Base-by-base conservation (phyloP, 1,284 basidiomycete genomes). In the Apiotrichum domesticum region DNA sequence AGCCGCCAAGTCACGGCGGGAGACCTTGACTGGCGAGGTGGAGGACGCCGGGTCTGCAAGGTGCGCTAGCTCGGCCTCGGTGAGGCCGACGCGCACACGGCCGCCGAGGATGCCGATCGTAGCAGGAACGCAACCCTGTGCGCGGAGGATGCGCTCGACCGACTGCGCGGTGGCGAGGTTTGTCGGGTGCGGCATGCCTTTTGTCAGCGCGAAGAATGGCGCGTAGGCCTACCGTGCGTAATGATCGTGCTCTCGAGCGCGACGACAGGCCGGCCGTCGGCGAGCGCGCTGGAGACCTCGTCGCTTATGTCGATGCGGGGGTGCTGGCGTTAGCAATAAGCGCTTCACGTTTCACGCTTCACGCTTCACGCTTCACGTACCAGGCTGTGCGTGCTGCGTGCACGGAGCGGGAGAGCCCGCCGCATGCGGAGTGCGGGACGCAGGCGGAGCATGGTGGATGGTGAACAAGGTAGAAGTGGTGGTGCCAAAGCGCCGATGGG, bases 71-170 rank as follows among this genome's bases (percentile, higher is more conserved):
- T 97, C 84, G 3, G 74, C 58, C 3, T 79, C 70, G 14, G 83
- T 78, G 41, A 98, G 77, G 0, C 96, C 96, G 61, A 98, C 84
- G 74, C 93, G 90, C 59, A 96, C 82, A 34, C 85, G 82, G 7
- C 95, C 95, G 35, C 81, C 81, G 39, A 98, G 79, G 43, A 99
- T 75, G 4, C 87, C 95, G 59, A 98, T 88, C 0, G 94, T 97
- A 0, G 95, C 94, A 2, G 96, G 96, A 13, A 87, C 80, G 8
- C 86, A 86, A 4, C 87, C 87, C 39, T 83, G 82, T 6, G 82
- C 80, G 61, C 89, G 81, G n/a, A 98, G 85, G 54, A 90, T 87
- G 9, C 73, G 71, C 72, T 96, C 91, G 15, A 94, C 80, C 6
- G 86, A 85, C 32, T 78, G 78, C 0, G 90, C 87, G 13, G 88